phyloP scores from a whole-genome alignment of 2,329 filamentous ascomycete genomes.

The Orbilia ellipsospora region DNA sequence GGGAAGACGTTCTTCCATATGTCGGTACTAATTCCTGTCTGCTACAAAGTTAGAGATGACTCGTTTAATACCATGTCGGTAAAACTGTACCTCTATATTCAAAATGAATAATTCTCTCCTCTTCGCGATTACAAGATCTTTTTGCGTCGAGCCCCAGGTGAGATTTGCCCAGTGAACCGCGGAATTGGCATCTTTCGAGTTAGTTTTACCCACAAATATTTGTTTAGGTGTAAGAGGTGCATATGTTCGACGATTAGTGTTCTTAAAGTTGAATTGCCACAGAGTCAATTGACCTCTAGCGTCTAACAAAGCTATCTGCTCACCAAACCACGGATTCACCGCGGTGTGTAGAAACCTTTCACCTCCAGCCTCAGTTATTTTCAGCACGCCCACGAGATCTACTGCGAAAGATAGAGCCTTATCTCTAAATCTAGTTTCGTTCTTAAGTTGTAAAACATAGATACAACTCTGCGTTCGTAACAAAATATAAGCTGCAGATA shows the following conservation, averaged over 20 bases:
- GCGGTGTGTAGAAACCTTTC: constrained; percentile 27
- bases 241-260: constrained; percentile 17
- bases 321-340: constrained; percentile 38
- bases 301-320: constrained; percentile 36
- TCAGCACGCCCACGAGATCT: constrained; percentile 20
- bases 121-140: constrained; percentile 28
- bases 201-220: constrained; percentile 9
- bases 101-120: constrained; percentile 36
- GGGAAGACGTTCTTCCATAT: constrained; percentile 19
- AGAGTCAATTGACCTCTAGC: constrained; percentile 29
- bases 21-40: constrained; percentile 20
- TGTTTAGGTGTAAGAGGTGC: constrained; percentile 2
- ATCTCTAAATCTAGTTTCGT: neutral
- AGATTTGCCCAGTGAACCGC: constrained; percentile 36
- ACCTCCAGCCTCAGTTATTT: constrained; percentile 17
- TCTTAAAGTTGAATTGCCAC: constrained; percentile 29
- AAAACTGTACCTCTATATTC: constrained; percentile 26
- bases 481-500: constrained; percentile 29
- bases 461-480: constrained; percentile 34
- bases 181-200: neutral
- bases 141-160: constrained; percentile 32
- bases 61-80: too few relatives aligned
- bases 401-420: constrained; percentile 15
- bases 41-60: neutral
- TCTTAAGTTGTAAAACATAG: constrained; percentile 27